Percentiles rank a stretch among this genome's conserved stretches.
Evolutionary conservation across 495 filamentous ascomycete species (phyloP).

Genomic region (Podospora appendiculata): DNA sequence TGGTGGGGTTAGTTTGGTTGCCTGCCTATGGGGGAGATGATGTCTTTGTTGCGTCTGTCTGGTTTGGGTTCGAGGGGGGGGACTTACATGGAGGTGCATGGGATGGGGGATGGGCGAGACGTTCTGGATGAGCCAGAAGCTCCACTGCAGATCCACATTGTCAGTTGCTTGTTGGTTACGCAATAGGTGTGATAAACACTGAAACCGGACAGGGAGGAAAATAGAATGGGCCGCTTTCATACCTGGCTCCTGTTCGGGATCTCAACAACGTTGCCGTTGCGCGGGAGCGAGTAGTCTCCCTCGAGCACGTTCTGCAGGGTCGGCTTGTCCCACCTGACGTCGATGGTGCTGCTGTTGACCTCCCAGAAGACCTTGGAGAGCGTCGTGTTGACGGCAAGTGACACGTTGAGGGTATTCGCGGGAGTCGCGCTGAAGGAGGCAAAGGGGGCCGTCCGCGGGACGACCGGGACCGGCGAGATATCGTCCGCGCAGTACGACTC

Average conservation of each 20-base stretch:
- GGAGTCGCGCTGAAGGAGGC: constrained; percentile 4
- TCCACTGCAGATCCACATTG: not conserved
- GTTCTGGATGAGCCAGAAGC: constrained; percentile 23
- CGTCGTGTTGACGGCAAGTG: constrained; percentile 4
- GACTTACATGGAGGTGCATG: constrained; percentile 41
- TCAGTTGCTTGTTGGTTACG: not conserved
- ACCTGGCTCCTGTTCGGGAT: constrained; percentile 20
- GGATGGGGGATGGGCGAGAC: constrained; percentile 34
- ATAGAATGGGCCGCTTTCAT: not conserved
- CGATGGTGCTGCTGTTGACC: constrained; percentile 20
- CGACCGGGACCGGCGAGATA: constrained; percentile 8
- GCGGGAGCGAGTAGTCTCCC: constrained; percentile 20
- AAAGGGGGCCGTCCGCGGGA: constrained; percentile 6
- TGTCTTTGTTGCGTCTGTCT: not conserved
- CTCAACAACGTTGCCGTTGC: constrained; percentile 26
- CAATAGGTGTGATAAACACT: no score
- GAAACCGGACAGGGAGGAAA: not conserved
- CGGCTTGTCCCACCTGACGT: constrained; percentile 27
- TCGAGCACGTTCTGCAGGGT: constrained; percentile 31
- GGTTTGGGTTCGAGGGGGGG: not conserved
- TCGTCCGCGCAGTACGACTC: constrained; percentile 13
- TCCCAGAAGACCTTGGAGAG: constrained; percentile 19
- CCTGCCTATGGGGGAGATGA: not conserved
- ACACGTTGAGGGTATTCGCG: constrained; percentile 4
- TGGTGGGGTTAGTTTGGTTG: not conserved